phyloP scores from a whole-genome alignment of 2,329 filamentous ascomycete genomes.

The Fusarium brachygibbosum region DNA sequence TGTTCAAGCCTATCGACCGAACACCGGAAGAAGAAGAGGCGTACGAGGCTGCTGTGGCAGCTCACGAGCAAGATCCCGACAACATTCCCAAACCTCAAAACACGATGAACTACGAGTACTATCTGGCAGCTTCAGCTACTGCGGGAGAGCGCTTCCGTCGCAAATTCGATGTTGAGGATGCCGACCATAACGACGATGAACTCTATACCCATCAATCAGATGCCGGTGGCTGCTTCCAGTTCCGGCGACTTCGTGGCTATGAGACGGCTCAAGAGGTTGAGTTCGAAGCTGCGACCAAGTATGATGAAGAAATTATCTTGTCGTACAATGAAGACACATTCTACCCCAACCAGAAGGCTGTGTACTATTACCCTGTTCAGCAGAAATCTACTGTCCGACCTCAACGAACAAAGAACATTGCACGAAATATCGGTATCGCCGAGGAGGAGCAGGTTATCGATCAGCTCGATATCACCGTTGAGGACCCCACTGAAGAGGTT shows the following conservation, averaged over 20 bases:
- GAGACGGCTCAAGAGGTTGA: constrained; percentile 72
- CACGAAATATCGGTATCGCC: constrained; percentile 64
- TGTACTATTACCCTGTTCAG: constrained; percentile 78
- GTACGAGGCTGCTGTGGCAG: constrained; percentile 64
- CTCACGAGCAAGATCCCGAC: constrained; percentile 68
- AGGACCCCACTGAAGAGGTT: constrained; percentile 68
- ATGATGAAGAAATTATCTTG: constrained; percentile 73
- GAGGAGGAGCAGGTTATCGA: constrained; percentile 67
- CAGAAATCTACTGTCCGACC: constrained; percentile 73
- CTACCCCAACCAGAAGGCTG: constrained; percentile 67
- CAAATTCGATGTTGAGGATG: constrained; percentile 71
- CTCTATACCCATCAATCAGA: constrained; percentile 68
- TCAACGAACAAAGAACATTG: constrained; percentile 74
- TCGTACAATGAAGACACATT: constrained; percentile 67
- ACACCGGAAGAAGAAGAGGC: constrained; percentile 67
- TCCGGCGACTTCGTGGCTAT: constrained; percentile 73
- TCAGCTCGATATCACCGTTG: constrained; percentile 67
- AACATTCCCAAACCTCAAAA: constrained; percentile 69
- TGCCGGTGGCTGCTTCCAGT: constrained; percentile 66
- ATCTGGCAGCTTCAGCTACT: constrained; percentile 65
- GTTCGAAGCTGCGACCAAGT: constrained; percentile 70
- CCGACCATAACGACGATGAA: constrained; percentile 65
- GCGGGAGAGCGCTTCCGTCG: constrained; percentile 69
- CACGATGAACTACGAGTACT: constrained; percentile 76
- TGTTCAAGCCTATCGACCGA: constrained; percentile 72